Evolutionary conservation across 768 basidiomycete species (phyloP).

Genomic region (Auricularia heimuer): DNA sequence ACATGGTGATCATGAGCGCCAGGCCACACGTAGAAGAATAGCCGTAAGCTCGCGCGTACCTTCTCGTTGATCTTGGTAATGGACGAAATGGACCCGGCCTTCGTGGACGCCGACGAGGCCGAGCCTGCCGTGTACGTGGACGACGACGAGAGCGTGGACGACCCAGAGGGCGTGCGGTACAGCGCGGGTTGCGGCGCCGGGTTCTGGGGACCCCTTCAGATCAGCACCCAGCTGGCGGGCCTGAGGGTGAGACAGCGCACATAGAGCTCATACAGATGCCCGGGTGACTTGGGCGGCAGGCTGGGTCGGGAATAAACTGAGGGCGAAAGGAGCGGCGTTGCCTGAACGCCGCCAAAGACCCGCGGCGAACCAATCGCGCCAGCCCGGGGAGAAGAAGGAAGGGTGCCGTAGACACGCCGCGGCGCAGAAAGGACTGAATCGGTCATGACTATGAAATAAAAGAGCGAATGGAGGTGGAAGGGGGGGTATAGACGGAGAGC

Average conservation of each 20-base stretch:
- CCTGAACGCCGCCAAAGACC: not conserved
- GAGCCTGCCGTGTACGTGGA: not conserved
- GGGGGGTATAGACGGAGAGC: constrained; percentile 1
- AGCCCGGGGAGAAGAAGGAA: not conserved
- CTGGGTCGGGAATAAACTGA: not conserved
- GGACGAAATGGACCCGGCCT: constrained; percentile 36
- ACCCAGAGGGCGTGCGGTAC: not conserved
- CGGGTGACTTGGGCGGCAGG: not conserved
- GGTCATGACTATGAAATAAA: not conserved
- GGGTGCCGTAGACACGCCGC: not conserved
- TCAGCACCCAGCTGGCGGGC: not conserved
- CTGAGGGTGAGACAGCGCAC: not conserved
- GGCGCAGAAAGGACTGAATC: not conserved
- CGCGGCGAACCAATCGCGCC: not conserved
- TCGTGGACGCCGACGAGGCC: constrained; percentile 7
- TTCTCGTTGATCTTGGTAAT: constrained; percentile 30
- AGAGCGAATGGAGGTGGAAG: not conserved
- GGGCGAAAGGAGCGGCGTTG: not conserved
- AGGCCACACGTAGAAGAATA: constrained; percentile 2
- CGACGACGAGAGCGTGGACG: not conserved
- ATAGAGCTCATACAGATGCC: not conserved
- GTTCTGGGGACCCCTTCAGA: not conserved
- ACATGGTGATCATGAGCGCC: not conserved
- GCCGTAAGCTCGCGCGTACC: constrained; percentile 18
- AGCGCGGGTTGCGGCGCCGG: not conserved